phyloP scores from a whole-genome alignment of 768 basidiomycete genomes.

The Lactifluus echinatus region DNA sequence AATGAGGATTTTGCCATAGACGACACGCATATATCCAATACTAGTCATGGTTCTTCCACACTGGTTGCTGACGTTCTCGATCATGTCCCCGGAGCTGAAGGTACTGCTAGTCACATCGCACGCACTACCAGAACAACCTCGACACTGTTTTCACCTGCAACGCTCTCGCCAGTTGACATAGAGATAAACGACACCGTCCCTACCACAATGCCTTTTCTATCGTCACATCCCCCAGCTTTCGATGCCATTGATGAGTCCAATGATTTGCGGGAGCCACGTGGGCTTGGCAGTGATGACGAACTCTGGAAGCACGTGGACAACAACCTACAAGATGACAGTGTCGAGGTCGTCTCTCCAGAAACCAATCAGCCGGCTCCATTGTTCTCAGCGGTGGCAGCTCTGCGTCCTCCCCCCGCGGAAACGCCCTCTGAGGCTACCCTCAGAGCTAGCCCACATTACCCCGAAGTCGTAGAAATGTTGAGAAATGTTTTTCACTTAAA shows the following conservation, averaged over 20 bases:
- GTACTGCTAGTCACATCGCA: neutral
- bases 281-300: conserved; percentile 34
- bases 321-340: conserved; percentile 22
- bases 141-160: neutral
- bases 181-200: neutral
- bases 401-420: conserved; percentile 1
- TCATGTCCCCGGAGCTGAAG: neutral
- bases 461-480: conserved; percentile 49
- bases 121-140: neutral
- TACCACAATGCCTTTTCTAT: neutral
- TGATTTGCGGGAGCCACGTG: neutral
- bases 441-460: conserved; percentile 28
- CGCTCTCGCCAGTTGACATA: neutral
- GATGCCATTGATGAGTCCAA: neutral
- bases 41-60: conserved; percentile 9
- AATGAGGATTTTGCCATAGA: neutral
- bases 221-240: neutral
- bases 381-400: neutral
- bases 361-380: neutral
- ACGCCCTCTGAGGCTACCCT: conserved; percentile 4
- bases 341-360: conserved; percentile 10
- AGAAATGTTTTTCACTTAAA: conserved; percentile 52
- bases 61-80: conserved; percentile 1
- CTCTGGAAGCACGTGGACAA: conserved; percentile 40
- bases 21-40: neutral